These are phyloP conservation scores for Dendryphion nanum DNA, from an alignment of 2,329 filamentous ascomycete species.

Conservation along the genomic window DNA sequence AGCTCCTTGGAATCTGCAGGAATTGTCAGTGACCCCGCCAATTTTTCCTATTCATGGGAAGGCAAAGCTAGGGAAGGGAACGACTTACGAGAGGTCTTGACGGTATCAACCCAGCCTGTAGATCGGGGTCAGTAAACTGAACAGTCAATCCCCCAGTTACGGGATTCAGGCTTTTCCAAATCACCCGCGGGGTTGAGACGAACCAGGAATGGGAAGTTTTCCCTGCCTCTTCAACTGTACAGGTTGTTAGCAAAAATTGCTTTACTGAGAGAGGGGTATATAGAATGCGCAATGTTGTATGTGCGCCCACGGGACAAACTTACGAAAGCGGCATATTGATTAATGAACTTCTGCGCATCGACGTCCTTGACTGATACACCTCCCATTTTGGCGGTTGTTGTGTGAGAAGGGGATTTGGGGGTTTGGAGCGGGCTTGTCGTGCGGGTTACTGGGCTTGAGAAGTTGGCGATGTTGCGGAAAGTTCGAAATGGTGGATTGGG, in stretches of 20 bases:
- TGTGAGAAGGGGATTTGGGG: constrained; percentile 8
- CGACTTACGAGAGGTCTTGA: constrained; percentile 75
- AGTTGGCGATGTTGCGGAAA: neutral
- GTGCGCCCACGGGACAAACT: too few species aligned
- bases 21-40: too few species aligned
- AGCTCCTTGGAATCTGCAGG: constrained; percentile 80
- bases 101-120: constrained; percentile 97
- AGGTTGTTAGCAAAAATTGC: too few species aligned
- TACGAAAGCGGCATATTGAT: constrained; percentile 81
- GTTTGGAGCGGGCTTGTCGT: neutral
- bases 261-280: too few species aligned
- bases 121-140: constrained; percentile 47
- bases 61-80: neutral
- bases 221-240: constrained; percentile 93
- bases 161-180: constrained; percentile 52
- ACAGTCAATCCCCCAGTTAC: constrained; percentile 52
- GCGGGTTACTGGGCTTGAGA: neutral
- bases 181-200: constrained; percentile 45
- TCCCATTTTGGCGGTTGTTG: constrained; percentile 69
- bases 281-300: too few species aligned
- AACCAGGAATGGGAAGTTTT: constrained; percentile 88
- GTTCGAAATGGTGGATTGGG: neutral
- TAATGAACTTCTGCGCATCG: constrained; percentile 88
- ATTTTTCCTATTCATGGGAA: too few species aligned
- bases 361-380: constrained; percentile 83